These are phyloP conservation scores for Torulaspora indica DNA, from an alignment of 805 yeast genomes.

Conservation along the genomic window DNA sequence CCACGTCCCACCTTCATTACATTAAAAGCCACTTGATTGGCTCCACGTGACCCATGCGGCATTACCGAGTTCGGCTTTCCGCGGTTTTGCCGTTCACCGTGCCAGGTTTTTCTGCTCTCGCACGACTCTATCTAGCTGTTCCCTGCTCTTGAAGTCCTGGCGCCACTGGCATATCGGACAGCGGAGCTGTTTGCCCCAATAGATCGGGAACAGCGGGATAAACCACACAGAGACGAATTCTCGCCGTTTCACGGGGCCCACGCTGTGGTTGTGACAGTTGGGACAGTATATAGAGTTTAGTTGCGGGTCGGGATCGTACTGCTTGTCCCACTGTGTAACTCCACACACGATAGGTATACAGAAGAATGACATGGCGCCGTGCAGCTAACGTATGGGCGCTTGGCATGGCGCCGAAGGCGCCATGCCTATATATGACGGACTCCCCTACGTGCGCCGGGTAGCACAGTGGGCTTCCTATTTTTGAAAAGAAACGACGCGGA, in stretches of 20 bases:
- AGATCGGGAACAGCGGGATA: conserved; percentile 51
- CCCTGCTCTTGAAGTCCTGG: conserved; percentile 35
- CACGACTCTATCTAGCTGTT: conserved; percentile 33
- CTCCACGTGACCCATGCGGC: not conserved
- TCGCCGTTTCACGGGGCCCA: conserved; percentile 47
- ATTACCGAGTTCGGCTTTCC: conserved; percentile 1
- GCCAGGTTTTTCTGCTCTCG: conserved; percentile 8
- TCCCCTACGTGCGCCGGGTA: not conserved
- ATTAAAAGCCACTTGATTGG: not conserved
- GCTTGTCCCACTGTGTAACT: conserved; percentile 31
- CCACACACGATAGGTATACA: conserved; percentile 38
- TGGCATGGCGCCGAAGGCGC: no score
- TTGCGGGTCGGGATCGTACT: conserved; percentile 29
- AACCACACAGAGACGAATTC: conserved; percentile 53
- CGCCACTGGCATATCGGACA: conserved; percentile 52
- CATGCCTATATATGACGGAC: not conserved
- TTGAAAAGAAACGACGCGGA: not conserved
- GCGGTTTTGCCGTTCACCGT: not conserved
- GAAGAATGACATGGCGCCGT: conserved; percentile 22
- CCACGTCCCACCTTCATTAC: no score
- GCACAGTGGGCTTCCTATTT: not conserved
- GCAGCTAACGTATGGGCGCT: no score
- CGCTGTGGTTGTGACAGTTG: conserved; percentile 54
- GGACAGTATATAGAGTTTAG: conserved; percentile 43
- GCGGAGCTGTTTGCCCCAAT: conserved; percentile 47